Conservation (phyloP, 2,329 filamentous ascomycete genomes). For the Aspergillus brunneoviolaceus region DNA sequence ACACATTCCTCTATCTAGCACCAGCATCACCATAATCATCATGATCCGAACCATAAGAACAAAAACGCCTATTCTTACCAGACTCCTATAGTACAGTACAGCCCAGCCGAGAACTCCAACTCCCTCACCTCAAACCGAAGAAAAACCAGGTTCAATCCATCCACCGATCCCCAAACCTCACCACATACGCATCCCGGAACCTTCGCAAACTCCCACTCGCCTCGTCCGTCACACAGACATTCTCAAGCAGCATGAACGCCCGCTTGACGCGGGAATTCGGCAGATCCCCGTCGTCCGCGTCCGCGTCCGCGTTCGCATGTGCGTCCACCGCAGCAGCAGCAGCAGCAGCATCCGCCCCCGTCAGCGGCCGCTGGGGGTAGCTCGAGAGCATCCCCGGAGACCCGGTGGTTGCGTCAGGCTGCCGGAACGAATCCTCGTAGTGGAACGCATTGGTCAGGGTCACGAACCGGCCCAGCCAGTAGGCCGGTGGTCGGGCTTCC, state of each 20-base stretch:
- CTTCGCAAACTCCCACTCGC: constrained; percentile 34
- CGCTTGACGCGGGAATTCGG: constrained; percentile 28
- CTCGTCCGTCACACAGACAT: constrained; percentile 35
- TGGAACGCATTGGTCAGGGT: constrained; percentile 33
- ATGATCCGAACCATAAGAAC: too few species aligned
- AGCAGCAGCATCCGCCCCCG: too few species aligned
- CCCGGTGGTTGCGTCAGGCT: constrained; percentile 28
- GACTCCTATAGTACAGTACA: not conserved
- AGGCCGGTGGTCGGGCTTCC: constrained; percentile 25
- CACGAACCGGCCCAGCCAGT: constrained; percentile 36
- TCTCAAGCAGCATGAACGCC: constrained; percentile 36
- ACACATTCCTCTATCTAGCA: too few species aligned
- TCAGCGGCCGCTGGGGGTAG: constrained; percentile 14
- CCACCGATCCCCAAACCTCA: constrained; percentile 22
- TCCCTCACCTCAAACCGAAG: not conserved
- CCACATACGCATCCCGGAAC: constrained; percentile 30
- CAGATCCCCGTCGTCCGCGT: constrained; percentile 6
- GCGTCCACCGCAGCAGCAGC: constrained; percentile 1
- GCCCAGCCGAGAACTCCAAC: not conserved
- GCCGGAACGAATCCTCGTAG: constrained; percentile 33
- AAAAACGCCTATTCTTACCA: too few species aligned
- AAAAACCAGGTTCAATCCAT: constrained; percentile 11
- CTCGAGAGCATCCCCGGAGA: constrained; percentile 25
- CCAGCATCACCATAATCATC: too few species aligned
- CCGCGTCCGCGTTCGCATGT: not conserved